Conservation (phyloP, 192 early-diverging fungal species). For the Mortierella claussenii region DNA sequence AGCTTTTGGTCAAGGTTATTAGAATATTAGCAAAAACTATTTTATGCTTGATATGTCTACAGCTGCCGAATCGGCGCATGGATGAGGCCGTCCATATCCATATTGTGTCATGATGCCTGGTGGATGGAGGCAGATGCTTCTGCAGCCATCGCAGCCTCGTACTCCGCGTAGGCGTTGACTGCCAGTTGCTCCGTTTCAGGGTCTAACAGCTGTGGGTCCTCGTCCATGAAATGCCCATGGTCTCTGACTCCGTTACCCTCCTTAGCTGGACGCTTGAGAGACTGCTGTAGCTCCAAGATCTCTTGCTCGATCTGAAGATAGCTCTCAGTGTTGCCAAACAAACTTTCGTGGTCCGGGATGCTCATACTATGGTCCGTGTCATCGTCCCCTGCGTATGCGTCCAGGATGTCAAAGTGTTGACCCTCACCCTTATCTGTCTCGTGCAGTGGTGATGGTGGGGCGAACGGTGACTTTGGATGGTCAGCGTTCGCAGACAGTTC, state of each 20-base stretch:
- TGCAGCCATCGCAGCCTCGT: slow-evolving; percentile 31
- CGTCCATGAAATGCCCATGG: slow-evolving; percentile 28
- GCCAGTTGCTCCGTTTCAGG: slow-evolving; percentile 33
- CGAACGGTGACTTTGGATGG: background rate
- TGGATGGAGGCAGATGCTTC: too few species aligned
- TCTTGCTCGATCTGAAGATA: slow-evolving; percentile 39
- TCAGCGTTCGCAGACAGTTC: background rate
- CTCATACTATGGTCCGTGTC: slow-evolving; percentile 26
- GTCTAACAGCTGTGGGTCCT: slow-evolving; percentile 14
- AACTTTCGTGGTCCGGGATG: slow-evolving; percentile 31
- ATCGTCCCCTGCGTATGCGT: slow-evolving; percentile 1
- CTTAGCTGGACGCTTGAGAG: background rate
- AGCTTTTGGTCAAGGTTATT: too few species aligned
- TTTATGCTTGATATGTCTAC: too few species aligned
- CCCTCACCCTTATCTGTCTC: background rate
- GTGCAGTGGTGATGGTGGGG: background rate
- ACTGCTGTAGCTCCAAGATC: slow-evolving; percentile 32
- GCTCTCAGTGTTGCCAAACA: slow-evolving; percentile 39
- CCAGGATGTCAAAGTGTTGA: slow-evolving; percentile 6
- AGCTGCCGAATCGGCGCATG: too few species aligned
- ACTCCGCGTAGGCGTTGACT: slow-evolving; percentile 39
- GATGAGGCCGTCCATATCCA: too few species aligned
- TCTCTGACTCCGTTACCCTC: background rate
- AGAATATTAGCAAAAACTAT: too few species aligned
- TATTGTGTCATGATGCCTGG: too few species aligned